Evolutionary conservation across 305 asterid species (phyloP).

Genomic region (Fraxinus albicans): DNA sequence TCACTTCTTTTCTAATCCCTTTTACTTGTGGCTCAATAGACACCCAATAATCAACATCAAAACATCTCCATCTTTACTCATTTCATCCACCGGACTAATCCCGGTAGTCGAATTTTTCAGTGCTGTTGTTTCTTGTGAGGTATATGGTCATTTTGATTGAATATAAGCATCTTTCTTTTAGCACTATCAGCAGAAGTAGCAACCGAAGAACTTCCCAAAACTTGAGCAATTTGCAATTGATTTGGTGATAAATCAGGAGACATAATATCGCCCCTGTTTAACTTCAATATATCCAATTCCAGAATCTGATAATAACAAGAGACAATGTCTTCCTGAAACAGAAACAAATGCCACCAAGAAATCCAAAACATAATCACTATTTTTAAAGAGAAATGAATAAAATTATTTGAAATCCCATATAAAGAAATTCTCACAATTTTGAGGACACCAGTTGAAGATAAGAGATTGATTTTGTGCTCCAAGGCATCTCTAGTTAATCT

Average conservation of each 20-base stretch:
- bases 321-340: conserved; percentile 52
- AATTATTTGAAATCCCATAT: not conserved
- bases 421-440: conserved; percentile 39
- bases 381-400: not conserved
- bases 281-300: conserved; percentile 24
- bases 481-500: conserved; percentile 38
- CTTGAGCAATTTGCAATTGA: conserved; percentile 18
- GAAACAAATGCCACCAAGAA: not conserved
- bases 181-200: conserved; percentile 21
- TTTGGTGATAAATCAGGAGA: conserved; percentile 40
- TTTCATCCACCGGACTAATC: not conserved
- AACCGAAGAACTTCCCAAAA: conserved; percentile 30
- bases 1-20: not conserved
- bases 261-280: conserved; percentile 16
- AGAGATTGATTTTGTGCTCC: conserved; percentile 32
- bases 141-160: conserved; percentile 30
- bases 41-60: conserved; percentile 37
- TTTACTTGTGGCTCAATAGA: conserved; percentile 11
- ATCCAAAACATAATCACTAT: not conserved
- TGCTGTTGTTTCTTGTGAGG: conserved; percentile 25
- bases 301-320: conserved; percentile 45
- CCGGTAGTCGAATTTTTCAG: conserved; percentile 8
- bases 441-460: conserved; percentile 29
- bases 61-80: conserved; percentile 18
- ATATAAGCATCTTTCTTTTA: conserved; percentile 51